Conservation (phyloP, 2,329 filamentous ascomycete genomes). For the Trichoderma aggressivum region DNA sequence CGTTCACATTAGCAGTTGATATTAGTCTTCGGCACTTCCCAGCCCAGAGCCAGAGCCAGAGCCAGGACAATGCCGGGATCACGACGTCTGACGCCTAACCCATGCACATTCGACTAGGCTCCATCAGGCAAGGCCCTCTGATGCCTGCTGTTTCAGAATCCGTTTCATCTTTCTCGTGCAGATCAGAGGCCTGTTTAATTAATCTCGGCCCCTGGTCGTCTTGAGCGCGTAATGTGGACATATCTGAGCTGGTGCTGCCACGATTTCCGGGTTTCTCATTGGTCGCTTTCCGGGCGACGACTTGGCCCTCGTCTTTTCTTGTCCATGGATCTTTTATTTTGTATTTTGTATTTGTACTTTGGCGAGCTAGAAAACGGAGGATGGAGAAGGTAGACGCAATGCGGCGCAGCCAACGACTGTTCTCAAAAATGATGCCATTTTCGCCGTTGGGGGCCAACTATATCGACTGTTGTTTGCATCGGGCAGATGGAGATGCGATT, state of each 20-base stretch:
- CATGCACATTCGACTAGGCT: background rate
- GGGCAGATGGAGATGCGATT: background rate
- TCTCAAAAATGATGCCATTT: background rate
- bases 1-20: background rate
- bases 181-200: constrained; percentile 6
- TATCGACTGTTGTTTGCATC: background rate
- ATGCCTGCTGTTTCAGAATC: constrained; percentile 13
- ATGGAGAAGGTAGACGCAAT: background rate
- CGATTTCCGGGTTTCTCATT: background rate
- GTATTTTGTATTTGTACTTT: background rate
- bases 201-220: background rate
- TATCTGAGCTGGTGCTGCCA: background rate
- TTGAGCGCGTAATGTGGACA: background rate
- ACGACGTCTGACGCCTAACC: background rate
- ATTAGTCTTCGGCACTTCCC: background rate
- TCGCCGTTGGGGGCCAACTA: background rate
- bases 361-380: background rate
- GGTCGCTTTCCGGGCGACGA: background rate
- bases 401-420: background rate
- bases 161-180: constrained; percentile 8
- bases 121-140: background rate
- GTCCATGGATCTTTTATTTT: background rate
- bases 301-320: background rate
- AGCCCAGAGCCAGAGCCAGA: background rate
- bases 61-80: background rate